Evolutionary conservation across 2,329 filamentous ascomycete genomes (phyloP).

Genomic region (Paraphaeosphaeria minitans): DNA sequence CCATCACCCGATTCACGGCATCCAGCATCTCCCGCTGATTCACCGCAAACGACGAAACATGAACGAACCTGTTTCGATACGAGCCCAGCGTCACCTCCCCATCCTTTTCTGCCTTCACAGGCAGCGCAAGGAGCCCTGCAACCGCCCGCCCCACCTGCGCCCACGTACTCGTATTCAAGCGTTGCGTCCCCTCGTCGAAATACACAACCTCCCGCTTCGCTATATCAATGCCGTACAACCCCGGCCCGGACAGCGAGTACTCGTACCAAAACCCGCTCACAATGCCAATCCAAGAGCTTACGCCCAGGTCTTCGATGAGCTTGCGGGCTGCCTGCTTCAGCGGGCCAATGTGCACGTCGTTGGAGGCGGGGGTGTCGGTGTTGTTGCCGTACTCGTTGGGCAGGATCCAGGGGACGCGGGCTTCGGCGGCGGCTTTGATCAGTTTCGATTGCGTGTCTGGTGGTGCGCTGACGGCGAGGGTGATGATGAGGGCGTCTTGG

Average conservation of each 20-base stretch:
- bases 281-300: slow-evolving; percentile 25
- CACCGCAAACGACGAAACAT: slow-evolving; percentile 41
- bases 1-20: slow-evolving; percentile 63
- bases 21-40: slow-evolving; percentile 69
- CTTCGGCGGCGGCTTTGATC: slow-evolving; percentile 44
- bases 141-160: slow-evolving; percentile 61
- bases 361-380: slow-evolving; percentile 17
- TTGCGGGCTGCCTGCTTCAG: slow-evolving; percentile 11
- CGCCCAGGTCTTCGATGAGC: slow-evolving; percentile 25
- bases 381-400: slow-evolving; percentile 48
- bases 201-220: slow-evolving; percentile 34
- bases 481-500: slow-evolving; percentile 50
- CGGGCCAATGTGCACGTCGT: slow-evolving; percentile 1
- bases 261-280: slow-evolving; percentile 46
- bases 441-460: slow-evolving; percentile 36
- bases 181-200: slow-evolving; percentile 37
- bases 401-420: slow-evolving; percentile 47
- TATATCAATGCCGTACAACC: slow-evolving; percentile 47
- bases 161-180: slow-evolving; percentile 60
- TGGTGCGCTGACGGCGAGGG: slow-evolving; percentile 36
- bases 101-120: slow-evolving; percentile 26
- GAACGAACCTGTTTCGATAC: slow-evolving; percentile 36
- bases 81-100: slow-evolving; percentile 14
- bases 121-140: slow-evolving; percentile 50
- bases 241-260: slow-evolving; percentile 38